A percentile compares a stretch with the other conserved stretches of the same genome.
Evolutionary conservation across 176 grass and related monocot genomes (phyloP).

Genomic region (Paspalum vaginatum): DNA sequence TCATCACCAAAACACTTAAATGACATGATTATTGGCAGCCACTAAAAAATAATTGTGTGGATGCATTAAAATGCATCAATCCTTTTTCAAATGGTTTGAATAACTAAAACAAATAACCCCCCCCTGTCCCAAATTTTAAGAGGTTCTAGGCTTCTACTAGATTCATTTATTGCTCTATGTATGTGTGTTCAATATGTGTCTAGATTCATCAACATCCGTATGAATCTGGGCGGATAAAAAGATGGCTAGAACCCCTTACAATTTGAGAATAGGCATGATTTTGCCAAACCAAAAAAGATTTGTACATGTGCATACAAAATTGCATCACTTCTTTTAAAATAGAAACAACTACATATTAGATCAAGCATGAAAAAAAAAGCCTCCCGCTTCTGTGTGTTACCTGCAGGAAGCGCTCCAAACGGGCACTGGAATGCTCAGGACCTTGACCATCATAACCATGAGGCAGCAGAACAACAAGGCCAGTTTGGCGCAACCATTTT

Average conservation of each 20-base stretch:
- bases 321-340: conserved; percentile 1
- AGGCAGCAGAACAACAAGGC: conserved; percentile 83
- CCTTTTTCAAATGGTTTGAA: conserved; percentile 5
- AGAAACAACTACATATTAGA: neutral
- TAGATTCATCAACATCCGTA: no score
- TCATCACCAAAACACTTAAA: neutral
- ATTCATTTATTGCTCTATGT: no score
- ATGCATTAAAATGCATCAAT: neutral
- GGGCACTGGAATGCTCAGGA: conserved; percentile 89
- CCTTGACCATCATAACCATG: conserved; percentile 98
- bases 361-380: neutral
- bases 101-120: neutral
- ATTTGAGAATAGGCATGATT: neutral
- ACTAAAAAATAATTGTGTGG: neutral
- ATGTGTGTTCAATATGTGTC: no score
- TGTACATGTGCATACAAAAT: neutral
- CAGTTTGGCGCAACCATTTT: conserved; percentile 92
- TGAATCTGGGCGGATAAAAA: no score
- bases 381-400: conserved; percentile 28
- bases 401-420: conserved; percentile 97
- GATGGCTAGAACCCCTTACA: no score
- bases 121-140: no score
- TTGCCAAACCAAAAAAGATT: neutral
- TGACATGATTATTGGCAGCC: neutral
- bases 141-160: no score